Base-by-base conservation (phyloP, 2,329 filamentous ascomycete genomes). In the Phaeosphaeria sp. region DNA sequence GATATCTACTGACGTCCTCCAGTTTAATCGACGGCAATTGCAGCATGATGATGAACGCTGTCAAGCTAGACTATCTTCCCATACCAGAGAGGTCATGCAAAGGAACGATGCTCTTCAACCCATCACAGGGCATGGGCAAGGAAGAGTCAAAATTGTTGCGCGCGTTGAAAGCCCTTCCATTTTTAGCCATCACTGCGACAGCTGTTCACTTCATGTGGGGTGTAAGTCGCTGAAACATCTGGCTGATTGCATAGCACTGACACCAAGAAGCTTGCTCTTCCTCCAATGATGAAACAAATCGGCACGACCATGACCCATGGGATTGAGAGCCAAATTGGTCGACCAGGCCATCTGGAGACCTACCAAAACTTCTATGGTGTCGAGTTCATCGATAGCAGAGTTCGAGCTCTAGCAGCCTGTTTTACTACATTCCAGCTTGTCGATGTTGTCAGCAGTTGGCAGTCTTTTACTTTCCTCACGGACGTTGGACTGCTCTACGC, bases 41-140 rank as follows among this genome's bases (percentile, higher is more conserved):
- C 54, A 56, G 59, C 18, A 56, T 56, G 52, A 47, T 62, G 41
- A 55, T 46, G 25, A 58, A 55, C 13, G 52, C 59, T 43, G 56
- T 62, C 44, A 58, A 58, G 17, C 52, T 62, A 30, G 59, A 64
- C 23, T 62, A 59, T 36, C 39, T 57, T 7, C 55, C 55, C 25
- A 39, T 57, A 41, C 62, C 56, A 20, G 55, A 60, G 42, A 56
- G 55, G 41, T 60, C 59, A 41, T 42, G 55, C 3, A 48, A 42
- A 20, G 62, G 59, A 25, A 64, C 50, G 3, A 64, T 64, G 62
- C 55, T 52, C 36, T 64, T 59, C 49, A 62, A 62, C 27, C 55
- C 59, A 7, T 58, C 62, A n/a, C 62, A 64, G 51, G 55, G 56
- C 13, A 41, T 60, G n/a, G 57, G 59, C 1, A 48, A 60, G 3